Evolutionary conservation across 192 early-diverging fungal species (phyloP).

Genomic region (Coemansia sp.): DNA sequence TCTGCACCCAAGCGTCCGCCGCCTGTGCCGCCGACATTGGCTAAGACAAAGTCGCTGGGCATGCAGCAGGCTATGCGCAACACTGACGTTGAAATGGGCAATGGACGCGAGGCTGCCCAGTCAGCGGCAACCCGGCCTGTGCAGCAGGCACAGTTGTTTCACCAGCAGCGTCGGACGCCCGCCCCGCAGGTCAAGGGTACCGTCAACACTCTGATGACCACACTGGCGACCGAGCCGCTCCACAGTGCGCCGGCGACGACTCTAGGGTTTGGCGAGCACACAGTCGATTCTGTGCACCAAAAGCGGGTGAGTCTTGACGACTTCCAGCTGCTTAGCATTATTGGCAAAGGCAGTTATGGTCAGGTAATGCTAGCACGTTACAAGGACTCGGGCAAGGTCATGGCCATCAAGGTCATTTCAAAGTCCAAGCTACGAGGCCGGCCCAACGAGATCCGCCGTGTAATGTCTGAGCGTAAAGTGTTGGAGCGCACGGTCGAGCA

Average conservation of each 20-base stretch:
- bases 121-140: slow-evolving; percentile 1
- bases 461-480: slow-evolving; percentile 66
- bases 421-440: slow-evolving; percentile 66
- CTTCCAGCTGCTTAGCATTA: slow-evolving; percentile 70
- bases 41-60: slow-evolving; percentile 32
- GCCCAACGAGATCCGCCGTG: slow-evolving; percentile 61
- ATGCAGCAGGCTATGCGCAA: not conserved
- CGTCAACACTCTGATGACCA: slow-evolving; percentile 48
- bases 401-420: slow-evolving; percentile 72
- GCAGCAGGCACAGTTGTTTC: slow-evolving; percentile 40
- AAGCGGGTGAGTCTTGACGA: slow-evolving; percentile 51
- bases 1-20: slow-evolving; percentile 13
- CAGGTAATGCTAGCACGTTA: slow-evolving; percentile 73
- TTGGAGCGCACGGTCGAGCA: slow-evolving; percentile 53
- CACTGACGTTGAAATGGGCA: slow-evolving; percentile 19
- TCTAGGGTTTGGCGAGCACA: slow-evolving; percentile 14
- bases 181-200: slow-evolving; percentile 25
- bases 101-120: slow-evolving; percentile 10
- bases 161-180: slow-evolving; percentile 23
- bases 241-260: slow-evolving; percentile 23
- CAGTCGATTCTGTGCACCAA: slow-evolving; percentile 9
- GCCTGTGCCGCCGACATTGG: slow-evolving; percentile 16
- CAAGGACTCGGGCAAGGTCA: slow-evolving; percentile 64
- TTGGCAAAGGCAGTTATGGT: slow-evolving; percentile 76
- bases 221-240: slow-evolving; percentile 33